phyloP scores from a whole-genome alignment of 768 basidiomycete genomes.

The Daedaleopsis nitida region DNA sequence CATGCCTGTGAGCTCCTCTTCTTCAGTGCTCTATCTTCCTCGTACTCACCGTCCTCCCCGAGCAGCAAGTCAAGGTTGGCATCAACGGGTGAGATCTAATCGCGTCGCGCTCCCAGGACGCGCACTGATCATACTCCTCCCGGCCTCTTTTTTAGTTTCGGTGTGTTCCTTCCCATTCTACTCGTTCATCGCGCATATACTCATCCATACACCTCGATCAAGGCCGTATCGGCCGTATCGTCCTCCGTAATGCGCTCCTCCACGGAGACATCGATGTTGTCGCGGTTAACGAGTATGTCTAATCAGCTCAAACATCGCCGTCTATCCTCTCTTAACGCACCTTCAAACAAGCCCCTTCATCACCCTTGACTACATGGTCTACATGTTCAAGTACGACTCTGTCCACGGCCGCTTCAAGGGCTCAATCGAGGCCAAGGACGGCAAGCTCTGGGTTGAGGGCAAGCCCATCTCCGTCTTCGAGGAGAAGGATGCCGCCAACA shows the following conservation, averaged over 20 bases:
- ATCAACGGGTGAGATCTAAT: constrained; percentile 79
- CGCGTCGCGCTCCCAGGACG: constrained; percentile 5
- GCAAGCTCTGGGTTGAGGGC: constrained; percentile 87
- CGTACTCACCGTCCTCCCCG: background rate
- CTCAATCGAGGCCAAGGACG: constrained; percentile 75
- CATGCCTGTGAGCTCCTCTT: constrained; percentile 21
- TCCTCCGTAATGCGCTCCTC: constrained; percentile 89
- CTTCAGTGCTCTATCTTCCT: background rate
- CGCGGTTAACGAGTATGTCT: constrained; percentile 88
- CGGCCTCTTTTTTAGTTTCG: constrained; percentile 58
- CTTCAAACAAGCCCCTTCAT: constrained; percentile 87
- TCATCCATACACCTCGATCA: background rate
- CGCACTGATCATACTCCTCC: constrained; percentile 11
- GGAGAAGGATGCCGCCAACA: constrained; percentile 85
- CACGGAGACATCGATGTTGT: constrained; percentile 79
- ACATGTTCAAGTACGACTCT: constrained; percentile 98
- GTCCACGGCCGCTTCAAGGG: constrained; percentile 94
- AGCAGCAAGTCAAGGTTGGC: constrained; percentile 76
- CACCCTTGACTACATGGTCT: constrained; percentile 96
- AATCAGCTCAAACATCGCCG: background rate
- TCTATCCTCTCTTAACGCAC: constrained; percentile 9
- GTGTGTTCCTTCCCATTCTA: constrained; percentile 44
- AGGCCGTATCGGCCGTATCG: constrained; percentile 99
- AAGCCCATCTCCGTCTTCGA: constrained; percentile 75
- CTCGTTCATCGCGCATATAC: background rate